These are phyloP conservation scores for Zymoseptoria pseudotritici DNA, from an alignment of 2,329 filamentous ascomycete genomes.

Conservation along the genomic window DNA sequence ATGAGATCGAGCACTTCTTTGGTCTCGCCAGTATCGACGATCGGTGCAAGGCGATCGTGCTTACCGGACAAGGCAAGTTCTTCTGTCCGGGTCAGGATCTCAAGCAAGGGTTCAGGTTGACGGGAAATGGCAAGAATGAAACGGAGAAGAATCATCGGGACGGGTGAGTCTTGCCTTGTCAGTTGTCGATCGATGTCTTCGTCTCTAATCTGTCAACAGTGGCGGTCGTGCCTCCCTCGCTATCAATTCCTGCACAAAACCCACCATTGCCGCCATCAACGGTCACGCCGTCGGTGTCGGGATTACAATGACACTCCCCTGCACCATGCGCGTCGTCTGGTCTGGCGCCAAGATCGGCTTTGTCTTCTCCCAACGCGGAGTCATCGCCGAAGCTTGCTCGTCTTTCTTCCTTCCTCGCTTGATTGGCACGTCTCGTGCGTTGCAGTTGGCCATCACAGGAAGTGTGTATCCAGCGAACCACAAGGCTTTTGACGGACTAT, in stretches of 20 bases:
- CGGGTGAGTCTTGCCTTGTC: conserved; percentile 5
- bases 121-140: conserved; percentile 14
- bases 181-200: neutral
- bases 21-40: conserved; percentile 16
- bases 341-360: conserved; percentile 17
- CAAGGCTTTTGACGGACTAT: conserved; percentile 13
- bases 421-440: conserved; percentile 9
- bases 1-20: conserved; percentile 19
- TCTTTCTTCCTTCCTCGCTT: conserved; percentile 16
- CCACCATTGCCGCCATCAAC: conserved; percentile 17
- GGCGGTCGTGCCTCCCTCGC: conserved; percentile 15
- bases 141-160: conserved; percentile 18
- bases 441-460: conserved; percentile 13
- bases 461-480: conserved; percentile 6
- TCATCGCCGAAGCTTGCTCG: conserved; percentile 16
- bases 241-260: conserved; percentile 17
- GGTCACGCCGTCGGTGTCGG: conserved; percentile 17
- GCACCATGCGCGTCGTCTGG: conserved; percentile 14
- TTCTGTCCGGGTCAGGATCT: conserved; percentile 19
- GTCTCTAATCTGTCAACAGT: conserved; percentile 4
- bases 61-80: conserved; percentile 15
- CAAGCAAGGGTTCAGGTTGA: conserved; percentile 15
- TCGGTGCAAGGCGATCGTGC: conserved; percentile 12
- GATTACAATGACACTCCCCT: conserved; percentile 17
- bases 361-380: conserved; percentile 16